Base-by-base conservation (phyloP, 1,139 yeast genomes). In the Zygoascus sp. region DNA sequence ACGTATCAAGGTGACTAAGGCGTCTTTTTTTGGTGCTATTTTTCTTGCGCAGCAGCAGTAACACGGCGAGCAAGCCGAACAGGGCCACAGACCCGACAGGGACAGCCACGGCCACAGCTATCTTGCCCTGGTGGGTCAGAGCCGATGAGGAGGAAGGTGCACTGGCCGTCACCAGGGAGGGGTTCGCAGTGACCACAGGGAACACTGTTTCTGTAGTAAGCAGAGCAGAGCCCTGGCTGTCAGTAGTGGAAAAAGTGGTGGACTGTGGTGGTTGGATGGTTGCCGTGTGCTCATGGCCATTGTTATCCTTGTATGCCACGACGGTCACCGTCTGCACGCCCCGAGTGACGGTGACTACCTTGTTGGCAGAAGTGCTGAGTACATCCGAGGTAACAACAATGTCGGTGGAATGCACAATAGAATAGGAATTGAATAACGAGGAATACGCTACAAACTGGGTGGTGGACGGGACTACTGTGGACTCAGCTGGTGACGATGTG, bases 91-190 rank as follows among this genome's bases (percentile, higher is more conserved):
- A 32, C 5, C 39, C 35, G 7, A 41, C 30, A 5, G 44, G 44
- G 11, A 41, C 44, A n/a, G 35, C 38, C 11, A 41, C 38, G 11
- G 44, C 44, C 2, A 34, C 38, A 5, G 37, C 44, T 10, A 41
- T 21, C 19, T 41, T 41, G 5, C 39, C 38, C 16, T 28, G 32
- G 25, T 40, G 43, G 3, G 43, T 15, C 13, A 13, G 11, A 9
- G 17, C 5, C n/a, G 22, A 10, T 10, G 39, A 35, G 20, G 39
- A 35, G 34, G 28, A 10, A 25, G 13, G 11, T 10, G 25, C 2
- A 11, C 25, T 21, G 27, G 39, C 5, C n/a, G 39, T 11, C 6
- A 35, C 25, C 39, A 35, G 25, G 3, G 39, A 35, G 13, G 39
- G 39, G 17, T 25, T 6, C 2, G 34, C 34, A 4, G 34, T 30